Evolutionary conservation across 768 basidiomycete genomes (phyloP).

Genomic region (Lactarius hengduanensis): DNA sequence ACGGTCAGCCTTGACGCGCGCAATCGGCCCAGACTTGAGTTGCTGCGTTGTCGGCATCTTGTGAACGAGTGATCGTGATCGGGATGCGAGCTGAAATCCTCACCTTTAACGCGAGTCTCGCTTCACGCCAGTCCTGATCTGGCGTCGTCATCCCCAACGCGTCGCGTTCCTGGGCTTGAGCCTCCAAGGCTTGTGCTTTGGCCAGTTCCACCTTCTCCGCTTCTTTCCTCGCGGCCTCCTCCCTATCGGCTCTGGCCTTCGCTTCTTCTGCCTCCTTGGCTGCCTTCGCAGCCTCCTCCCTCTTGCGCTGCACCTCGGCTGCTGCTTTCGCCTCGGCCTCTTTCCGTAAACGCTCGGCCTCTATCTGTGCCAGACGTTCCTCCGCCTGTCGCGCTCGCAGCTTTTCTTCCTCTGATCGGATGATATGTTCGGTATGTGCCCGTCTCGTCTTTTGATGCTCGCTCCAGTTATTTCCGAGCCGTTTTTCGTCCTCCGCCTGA

Average conservation of each 20-base stretch:
- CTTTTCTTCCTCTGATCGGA: conserved; percentile 63
- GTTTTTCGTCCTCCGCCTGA: conserved; percentile 48
- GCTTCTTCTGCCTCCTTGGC: conserved; percentile 30
- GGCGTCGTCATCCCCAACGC: conserved; percentile 52
- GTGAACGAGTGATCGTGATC: conserved; percentile 26
- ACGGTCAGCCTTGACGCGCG: conserved; percentile 57
- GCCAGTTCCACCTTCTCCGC: conserved; percentile 36
- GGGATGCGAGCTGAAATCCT: conserved; percentile 20
- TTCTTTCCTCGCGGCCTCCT: conserved; percentile 37
- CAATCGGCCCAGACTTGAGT: conserved; percentile 66
- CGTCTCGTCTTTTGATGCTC: conserved; percentile 46
- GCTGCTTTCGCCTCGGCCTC: conserved; percentile 34
- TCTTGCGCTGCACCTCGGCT: conserved; percentile 33
- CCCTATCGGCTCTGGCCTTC: conserved; percentile 34
- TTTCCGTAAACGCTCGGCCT: conserved; percentile 46
- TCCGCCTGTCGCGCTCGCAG: conserved; percentile 50
- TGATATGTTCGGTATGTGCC: conserved; percentile 60
- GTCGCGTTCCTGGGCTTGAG: conserved; percentile 42
- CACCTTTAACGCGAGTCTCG: conserved; percentile 56
- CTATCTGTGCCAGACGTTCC: conserved; percentile 50
- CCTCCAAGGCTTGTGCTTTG: conserved; percentile 39
- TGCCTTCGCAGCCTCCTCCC: conserved; percentile 32
- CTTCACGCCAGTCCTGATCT: conserved; percentile 63
- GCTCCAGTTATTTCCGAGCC: conserved; percentile 47
- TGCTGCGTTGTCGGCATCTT: conserved; percentile 39